phyloP scores from a whole-genome alignment of 2,329 filamentous ascomycete species.

The Metarhizium guizhouense region DNA sequence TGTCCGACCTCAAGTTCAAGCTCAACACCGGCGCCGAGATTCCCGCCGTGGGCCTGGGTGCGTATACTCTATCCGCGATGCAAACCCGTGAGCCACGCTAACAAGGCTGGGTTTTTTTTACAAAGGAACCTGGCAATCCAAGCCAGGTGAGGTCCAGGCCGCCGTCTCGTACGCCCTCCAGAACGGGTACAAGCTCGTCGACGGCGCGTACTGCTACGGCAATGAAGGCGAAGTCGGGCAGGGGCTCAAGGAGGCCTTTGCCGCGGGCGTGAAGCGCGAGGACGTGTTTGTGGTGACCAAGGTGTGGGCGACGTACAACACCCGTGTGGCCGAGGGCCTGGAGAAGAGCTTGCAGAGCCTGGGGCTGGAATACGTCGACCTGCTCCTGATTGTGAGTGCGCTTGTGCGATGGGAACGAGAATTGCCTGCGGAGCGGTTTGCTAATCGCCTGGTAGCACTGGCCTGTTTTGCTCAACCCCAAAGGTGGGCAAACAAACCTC shows the following conservation, averaged over 20 bases:
- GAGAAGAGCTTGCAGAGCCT: slow-evolving; percentile 63
- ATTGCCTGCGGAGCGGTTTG: no score
- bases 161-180: slow-evolving; percentile 52
- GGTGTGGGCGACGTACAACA: slow-evolving; percentile 75
- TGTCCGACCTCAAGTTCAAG: slow-evolving; percentile 35
- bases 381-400: slow-evolving; percentile 55
- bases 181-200: slow-evolving; percentile 51
- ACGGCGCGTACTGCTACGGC: slow-evolving; percentile 55
- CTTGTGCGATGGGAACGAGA: no score
- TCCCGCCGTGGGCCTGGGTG: slow-evolving; percentile 56
- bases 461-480: slow-evolving; percentile 72
- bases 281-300: slow-evolving; percentile 82
- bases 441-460: slow-evolving; percentile 51
- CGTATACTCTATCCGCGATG: slow-evolving; percentile 10
- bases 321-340: slow-evolving; percentile 29
- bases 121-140: slow-evolving; percentile 61
- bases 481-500: slow-evolving; percentile 37
- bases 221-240: slow-evolving; percentile 58
- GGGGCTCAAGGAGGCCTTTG: slow-evolving; percentile 65
- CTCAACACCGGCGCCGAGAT: slow-evolving; percentile 54
- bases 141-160: slow-evolving; percentile 45
- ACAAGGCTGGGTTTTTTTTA: not conserved
- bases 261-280: slow-evolving; percentile 61
- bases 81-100: no score
- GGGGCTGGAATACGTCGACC: slow-evolving; percentile 72